A percentile compares a stretch with the other conserved stretches of the same genome.
Evolutionary conservation across 2,329 filamentous ascomycete genomes (phyloP).

Genomic region (Amauroascus verrucosus): DNA sequence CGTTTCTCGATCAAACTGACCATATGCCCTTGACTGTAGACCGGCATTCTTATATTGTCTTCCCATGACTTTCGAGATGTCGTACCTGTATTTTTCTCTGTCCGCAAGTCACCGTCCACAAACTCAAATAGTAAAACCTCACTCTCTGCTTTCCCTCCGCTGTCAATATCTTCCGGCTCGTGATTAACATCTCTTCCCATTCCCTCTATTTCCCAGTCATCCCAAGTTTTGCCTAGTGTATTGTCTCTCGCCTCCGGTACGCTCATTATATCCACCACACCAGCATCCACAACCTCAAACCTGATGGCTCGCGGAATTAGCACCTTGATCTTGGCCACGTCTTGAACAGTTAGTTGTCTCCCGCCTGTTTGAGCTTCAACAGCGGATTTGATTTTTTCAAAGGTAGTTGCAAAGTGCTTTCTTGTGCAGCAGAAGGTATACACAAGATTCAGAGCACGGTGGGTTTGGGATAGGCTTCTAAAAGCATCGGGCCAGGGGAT

Average conservation of each 20-base stretch:
- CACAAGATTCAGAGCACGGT: slow-evolving; percentile 80
- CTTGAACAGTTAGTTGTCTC: slow-evolving; percentile 57
- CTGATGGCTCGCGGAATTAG: slow-evolving; percentile 68
- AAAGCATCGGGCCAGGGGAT: slow-evolving; percentile 67
- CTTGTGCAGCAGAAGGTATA: slow-evolving; percentile 92
- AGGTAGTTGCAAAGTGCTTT: slow-evolving; percentile 84
- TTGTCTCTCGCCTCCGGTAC: slow-evolving; percentile 30
- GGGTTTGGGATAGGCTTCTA: slow-evolving; percentile 60
- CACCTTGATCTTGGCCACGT: slow-evolving; percentile 72
- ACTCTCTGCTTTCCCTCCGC: slow-evolving; percentile 28
- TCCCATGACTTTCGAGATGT: slow-evolving; percentile 47
- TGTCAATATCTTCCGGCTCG: slow-evolving; percentile 27
- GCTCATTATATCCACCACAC: slow-evolving; percentile 68
- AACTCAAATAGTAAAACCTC: slow-evolving; percentile 88
- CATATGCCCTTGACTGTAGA: slow-evolving; percentile 90
- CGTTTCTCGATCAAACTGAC: slow-evolving; percentile 77
- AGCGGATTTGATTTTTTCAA: slow-evolving; percentile 73
- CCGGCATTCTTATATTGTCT: slow-evolving; percentile 80
- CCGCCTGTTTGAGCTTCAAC: slow-evolving; percentile 71
- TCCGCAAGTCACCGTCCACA: slow-evolving; percentile 78
- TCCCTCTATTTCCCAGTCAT: slow-evolving; percentile 46
- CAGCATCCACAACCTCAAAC: slow-evolving; percentile 78
- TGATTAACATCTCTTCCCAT: slow-evolving; percentile 23
- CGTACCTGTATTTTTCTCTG: slow-evolving; percentile 58
- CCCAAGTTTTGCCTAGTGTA: slow-evolving; percentile 38